Evolutionary conservation across 306 rosid species (phyloP).

Genomic region (Trifolium dubium): DNA sequence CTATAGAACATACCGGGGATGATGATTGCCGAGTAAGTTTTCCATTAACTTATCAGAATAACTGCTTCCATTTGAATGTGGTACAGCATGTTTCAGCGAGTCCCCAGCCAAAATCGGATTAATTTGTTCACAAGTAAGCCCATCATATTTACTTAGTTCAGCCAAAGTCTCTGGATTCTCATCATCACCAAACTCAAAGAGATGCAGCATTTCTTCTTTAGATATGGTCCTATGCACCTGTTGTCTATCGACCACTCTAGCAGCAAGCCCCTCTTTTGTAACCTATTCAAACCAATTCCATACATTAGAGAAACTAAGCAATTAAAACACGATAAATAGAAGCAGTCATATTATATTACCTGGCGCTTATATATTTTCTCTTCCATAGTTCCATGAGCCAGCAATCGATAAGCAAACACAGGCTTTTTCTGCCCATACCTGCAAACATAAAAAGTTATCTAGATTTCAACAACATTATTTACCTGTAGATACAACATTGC

Average conservation of each 20-base stretch:
- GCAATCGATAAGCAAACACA: conserved; percentile 90
- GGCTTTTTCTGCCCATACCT: conserved; percentile 99
- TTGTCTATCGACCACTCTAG: conserved; percentile 95
- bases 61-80: conserved; percentile 78
- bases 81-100: conserved; percentile 53
- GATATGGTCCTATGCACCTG: conserved; percentile 93
- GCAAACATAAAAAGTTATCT: conserved; percentile 38
- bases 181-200: conserved; percentile 95
- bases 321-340: conserved; percentile 12
- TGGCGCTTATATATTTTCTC: conserved; percentile 98
- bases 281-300: conserved; percentile 60
- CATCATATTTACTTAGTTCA: conserved; percentile 59
- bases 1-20: conserved; percentile 66
- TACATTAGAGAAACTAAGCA: conserved; percentile 35
- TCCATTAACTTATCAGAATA: conserved; percentile 92
- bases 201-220: conserved; percentile 97
- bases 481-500: conserved; percentile 14
- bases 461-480: conserved; percentile 25
- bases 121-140: conserved; percentile 41
- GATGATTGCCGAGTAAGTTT: conserved; percentile 76
- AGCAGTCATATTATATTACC: conserved; percentile 54
- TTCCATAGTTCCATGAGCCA: conserved; percentile 99
- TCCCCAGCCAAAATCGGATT: conserved; percentile 48
- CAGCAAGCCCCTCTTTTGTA: conserved; percentile 98
- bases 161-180: conserved; percentile 72